Evolutionary conservation across 345 rosid genomes (phyloP), one percentile per base, ranked within the genome.

Genomic region (Turnera subulata): DNA sequence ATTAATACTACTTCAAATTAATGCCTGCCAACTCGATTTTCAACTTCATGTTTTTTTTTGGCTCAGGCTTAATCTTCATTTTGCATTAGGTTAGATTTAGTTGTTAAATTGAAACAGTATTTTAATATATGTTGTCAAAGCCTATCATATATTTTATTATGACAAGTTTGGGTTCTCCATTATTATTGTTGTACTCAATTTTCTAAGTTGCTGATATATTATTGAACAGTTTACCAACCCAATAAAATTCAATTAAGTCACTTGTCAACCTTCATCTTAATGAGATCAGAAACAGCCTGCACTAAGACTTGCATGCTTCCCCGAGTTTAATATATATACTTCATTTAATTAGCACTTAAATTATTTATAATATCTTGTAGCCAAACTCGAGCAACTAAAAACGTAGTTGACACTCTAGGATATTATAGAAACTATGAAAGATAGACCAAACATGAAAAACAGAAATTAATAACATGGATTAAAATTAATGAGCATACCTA

Each of bases 401-500:
- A n/a, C n/a, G n/a, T n/a, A n/a, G n/a, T n/a, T n/a, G n/a, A n/a
- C n/a, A n/a, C n/a, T n/a, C n/a, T n/a, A n/a, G n/a, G n/a, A n/a
- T n/a, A 17, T 9, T 8, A 33, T 14, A 33, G 8, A 42, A n/a
- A 21, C 1, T 46, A 4, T 5, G 1, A 23, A 48, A 6, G 45
- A 62, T 33, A 33, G 42, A 14, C n/a, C n/a, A n/a, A n/a, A n/a
- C n/a, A n/a, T n/a, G n/a, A n/a, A n/a, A n/a, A n/a, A n/a, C n/a
- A n/a, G n/a, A n/a, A n/a, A n/a, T n/a, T n/a, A n/a, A n/a, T n/a
- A n/a, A n/a, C n/a, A n/a, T n/a, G n/a, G n/a, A n/a, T n/a, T n/a
- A n/a, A n/a, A n/a, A n/a, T n/a, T n/a, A 11, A 11, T 23, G 24
- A 35, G 56, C 62, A 32, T 65, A 87, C 99, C 99, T 93, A 11